These are phyloP conservation scores for Dispira parvispora DNA, from an alignment of 192 early-diverging fungal species.

Conservation along the genomic window DNA sequence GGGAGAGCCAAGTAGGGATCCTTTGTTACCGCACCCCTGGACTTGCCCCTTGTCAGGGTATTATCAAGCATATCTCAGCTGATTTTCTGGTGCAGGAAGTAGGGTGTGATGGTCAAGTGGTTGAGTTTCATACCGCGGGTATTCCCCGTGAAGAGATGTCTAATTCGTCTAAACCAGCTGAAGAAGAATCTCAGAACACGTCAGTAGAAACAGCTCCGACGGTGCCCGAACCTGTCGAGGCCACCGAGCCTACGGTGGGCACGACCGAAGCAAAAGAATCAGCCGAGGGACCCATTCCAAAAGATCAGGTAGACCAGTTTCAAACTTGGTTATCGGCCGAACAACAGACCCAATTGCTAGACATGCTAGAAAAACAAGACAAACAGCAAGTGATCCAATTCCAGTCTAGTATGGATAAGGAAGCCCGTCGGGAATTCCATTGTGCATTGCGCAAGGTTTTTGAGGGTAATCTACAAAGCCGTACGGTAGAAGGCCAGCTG, in stretches of 20 bases:
- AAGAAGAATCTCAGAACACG: background rate
- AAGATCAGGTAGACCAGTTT: conserved; percentile 3
- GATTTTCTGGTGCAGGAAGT: conserved; percentile 96
- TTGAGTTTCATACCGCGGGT: conserved; percentile 30
- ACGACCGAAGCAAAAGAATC: conserved; percentile 11
- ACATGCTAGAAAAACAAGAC: background rate
- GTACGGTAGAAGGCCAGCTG: conserved; percentile 22
- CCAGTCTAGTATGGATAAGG: conserved; percentile 12
- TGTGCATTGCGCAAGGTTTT: conserved; percentile 30
- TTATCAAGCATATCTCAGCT: conserved; percentile 43
- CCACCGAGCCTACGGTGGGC: conserved; percentile 15
- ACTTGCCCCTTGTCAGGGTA: conserved; percentile 17
- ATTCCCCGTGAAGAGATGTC: background rate
- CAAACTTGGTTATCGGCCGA: conserved; percentile 13
- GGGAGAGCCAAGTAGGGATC: background rate
- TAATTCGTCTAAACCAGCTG: background rate
- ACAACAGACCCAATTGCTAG: background rate
- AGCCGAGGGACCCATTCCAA: conserved; percentile 11
- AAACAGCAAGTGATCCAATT: conserved; percentile 3
- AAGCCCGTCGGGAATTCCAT: conserved; percentile 13
- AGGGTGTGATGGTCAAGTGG: conserved; percentile 42
- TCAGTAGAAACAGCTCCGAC: conserved; percentile 15
- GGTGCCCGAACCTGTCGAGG: conserved; percentile 18
- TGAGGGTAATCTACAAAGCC: conserved; percentile 17
- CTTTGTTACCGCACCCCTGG: conserved; percentile 2